A percentile compares a stretch with the other conserved stretches of the same genome.
Evolutionary conservation across 2,329 filamentous ascomycete genomes (phyloP).

Genomic region (Fusarium temperatum): DNA sequence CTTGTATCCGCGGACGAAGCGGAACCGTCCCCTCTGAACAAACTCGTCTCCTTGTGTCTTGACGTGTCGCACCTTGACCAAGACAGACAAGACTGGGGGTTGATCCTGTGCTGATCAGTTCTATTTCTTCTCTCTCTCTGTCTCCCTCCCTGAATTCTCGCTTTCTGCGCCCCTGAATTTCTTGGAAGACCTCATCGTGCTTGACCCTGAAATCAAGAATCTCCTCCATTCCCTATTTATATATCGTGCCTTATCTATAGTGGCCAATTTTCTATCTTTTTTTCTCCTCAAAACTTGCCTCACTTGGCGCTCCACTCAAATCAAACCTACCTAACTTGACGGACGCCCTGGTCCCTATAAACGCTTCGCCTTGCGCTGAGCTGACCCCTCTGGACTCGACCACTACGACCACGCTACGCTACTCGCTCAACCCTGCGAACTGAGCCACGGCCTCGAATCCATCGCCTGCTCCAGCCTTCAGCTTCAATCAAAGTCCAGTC

Average conservation of each 20-base stretch:
- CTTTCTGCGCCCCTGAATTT: conserved; percentile 25
- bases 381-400: not conserved
- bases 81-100: conserved; percentile 30
- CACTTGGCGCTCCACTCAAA: conserved; percentile 17
- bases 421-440: not conserved
- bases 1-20: conserved; percentile 16
- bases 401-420: not conserved
- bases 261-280: not conserved
- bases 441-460: conserved; percentile 28
- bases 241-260: not conserved
- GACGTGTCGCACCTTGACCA: conserved; percentile 37
- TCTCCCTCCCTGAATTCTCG: conserved; percentile 6
- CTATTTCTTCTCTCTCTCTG: conserved; percentile 7
- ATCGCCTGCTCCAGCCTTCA: conserved; percentile 21
- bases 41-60: conserved; percentile 20
- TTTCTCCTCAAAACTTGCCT: not conserved
- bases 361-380: conserved; percentile 33
- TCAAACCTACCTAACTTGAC: not conserved
- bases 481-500: conserved; percentile 10
- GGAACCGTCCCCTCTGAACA: conserved; percentile 30
- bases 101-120: conserved; percentile 31
- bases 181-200: conserved; percentile 9
- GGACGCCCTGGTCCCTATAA: not conserved
- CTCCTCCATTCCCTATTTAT: not conserved
- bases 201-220: not conserved